Conservation (phyloP, 2,329 filamentous ascomycete species). For the Hawksworthiomyces lignivorus region DNA sequence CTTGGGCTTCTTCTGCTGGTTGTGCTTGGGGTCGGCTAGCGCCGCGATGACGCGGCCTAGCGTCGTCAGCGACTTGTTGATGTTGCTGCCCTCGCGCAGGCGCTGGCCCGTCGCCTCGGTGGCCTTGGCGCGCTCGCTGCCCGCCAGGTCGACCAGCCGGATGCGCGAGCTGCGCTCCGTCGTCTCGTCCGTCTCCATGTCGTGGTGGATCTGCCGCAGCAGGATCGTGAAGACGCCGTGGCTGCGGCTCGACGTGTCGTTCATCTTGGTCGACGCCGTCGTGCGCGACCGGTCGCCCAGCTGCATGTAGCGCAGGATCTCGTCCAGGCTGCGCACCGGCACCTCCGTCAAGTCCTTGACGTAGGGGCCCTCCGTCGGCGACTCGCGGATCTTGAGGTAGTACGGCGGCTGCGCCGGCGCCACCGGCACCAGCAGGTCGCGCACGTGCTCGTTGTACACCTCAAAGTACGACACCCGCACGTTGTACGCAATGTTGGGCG, state of each 20-base stretch:
- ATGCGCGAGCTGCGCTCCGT: conserved; percentile 93
- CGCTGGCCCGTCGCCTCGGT: conserved; percentile 91
- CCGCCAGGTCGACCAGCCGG: conserved; percentile 87
- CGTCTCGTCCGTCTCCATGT: conserved; percentile 94
- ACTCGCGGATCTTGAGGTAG: conserved; percentile 92
- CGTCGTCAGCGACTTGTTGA: conserved; percentile 97
- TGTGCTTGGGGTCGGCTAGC: conserved; percentile 60
- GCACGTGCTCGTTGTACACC: conserved; percentile 97
- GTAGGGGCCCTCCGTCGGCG: conserved; percentile 94
- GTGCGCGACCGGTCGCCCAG: conserved; percentile 83
- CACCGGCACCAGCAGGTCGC: conserved; percentile 61
- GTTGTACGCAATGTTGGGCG: conserved; percentile 65
- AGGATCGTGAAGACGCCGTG: conserved; percentile 98
- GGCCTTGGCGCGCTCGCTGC: conserved; percentile 88
- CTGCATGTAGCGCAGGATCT: conserved; percentile 87
- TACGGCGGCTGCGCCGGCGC: conserved; percentile 62
- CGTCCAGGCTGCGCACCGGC: conserved; percentile 68
- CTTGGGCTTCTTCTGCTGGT: conserved; percentile 59
- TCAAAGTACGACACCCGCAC: conserved; percentile 98
- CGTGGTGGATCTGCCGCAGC: conserved; percentile 96
- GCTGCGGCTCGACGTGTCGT: conserved; percentile 92
- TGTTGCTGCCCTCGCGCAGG: conserved; percentile 90
- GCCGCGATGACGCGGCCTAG: conserved; percentile 93
- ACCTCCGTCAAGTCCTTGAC: conserved; percentile 96
- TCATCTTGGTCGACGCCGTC: conserved; percentile 95